These are phyloP conservation scores for Magnaporthiopsis poae DNA, from an alignment of 2,329 filamentous ascomycete genomes.

Conservation along the genomic window DNA sequence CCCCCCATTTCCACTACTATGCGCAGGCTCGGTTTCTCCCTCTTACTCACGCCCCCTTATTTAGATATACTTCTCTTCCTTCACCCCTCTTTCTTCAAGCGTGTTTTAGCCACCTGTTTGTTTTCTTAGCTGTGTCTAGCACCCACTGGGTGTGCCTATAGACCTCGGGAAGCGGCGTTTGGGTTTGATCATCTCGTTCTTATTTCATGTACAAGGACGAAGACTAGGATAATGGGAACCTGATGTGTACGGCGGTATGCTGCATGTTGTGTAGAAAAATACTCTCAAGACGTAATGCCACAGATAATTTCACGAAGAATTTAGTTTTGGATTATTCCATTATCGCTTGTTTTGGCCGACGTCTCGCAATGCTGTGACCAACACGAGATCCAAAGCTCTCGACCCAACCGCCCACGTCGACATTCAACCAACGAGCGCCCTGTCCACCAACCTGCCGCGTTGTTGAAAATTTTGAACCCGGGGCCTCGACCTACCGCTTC, in stretches of 20 bases:
- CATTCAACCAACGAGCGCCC: too few species aligned
- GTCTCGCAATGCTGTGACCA: conserved; percentile 16
- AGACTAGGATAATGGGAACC: not conserved
- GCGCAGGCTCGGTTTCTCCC: not conserved
- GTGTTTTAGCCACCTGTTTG: not conserved
- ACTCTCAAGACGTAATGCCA: not conserved
- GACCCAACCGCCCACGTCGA: too few species aligned
- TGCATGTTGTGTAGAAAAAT: not conserved
- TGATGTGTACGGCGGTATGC: not conserved
- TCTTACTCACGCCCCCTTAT: not conserved
- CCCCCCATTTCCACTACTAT: not conserved
- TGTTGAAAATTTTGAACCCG: too few species aligned
- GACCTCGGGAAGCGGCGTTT: not conserved
- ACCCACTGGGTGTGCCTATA: not conserved
- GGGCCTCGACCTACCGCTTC: conserved; percentile 40
- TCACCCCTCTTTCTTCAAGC: not conserved
- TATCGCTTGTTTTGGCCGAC: not conserved
- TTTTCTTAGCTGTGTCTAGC: not conserved
- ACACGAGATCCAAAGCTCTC: not conserved
- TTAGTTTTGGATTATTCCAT: not conserved
- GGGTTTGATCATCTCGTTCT: not conserved
- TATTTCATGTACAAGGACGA: not conserved
- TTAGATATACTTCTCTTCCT: not conserved
- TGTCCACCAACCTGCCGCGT: too few species aligned
- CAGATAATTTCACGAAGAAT: not conserved